These are phyloP conservation scores for Catenaria anguillulae DNA, from an alignment of 371 early-diverging fungal species.

Conservation along the genomic window DNA sequence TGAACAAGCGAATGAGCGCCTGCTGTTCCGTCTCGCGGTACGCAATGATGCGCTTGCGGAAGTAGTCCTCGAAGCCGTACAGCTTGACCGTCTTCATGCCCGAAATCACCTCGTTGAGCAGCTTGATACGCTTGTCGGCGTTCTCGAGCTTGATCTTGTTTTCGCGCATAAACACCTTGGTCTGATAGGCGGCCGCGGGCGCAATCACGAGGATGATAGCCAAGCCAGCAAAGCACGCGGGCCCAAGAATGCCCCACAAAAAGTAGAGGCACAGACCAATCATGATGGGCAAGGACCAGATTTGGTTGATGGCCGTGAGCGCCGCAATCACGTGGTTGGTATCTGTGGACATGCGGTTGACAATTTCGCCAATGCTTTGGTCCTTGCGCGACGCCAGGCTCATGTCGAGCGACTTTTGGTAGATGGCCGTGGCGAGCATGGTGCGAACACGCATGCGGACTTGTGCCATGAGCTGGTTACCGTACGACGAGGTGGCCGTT, in stretches of 20 bases:
- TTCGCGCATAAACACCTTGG: constrained; percentile 12
- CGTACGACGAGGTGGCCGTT: constrained; percentile 53
- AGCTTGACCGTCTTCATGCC: not conserved
- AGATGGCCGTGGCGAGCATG: constrained; percentile 71
- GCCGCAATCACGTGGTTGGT: constrained; percentile 14
- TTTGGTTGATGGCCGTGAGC: not conserved
- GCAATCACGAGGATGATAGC: constrained; percentile 16
- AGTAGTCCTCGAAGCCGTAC: not conserved
- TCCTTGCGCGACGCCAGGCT: constrained; percentile 65
- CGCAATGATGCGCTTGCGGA: not conserved
- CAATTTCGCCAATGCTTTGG: constrained; percentile 47
- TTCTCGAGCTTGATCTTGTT: constrained; percentile 22
- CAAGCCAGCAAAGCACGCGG: constrained; percentile 24
- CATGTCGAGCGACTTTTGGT: constrained; percentile 65
- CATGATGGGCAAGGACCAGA: not conserved
- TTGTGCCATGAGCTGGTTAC: constrained; percentile 74
- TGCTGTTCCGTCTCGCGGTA: not conserved
- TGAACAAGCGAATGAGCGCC: not conserved
- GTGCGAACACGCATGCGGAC: constrained; percentile 65
- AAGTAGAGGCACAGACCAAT: constrained; percentile 5
- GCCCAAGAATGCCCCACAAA: constrained; percentile 2
- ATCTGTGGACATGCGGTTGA: constrained; percentile 29
- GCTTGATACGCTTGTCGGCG: constrained; percentile 25
- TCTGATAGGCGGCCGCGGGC: constrained; percentile 17
- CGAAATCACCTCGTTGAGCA: constrained; percentile 16